Percentiles rank a stretch among this genome's conserved stretches.
Conservation (phyloP, 2,329 filamentous ascomycete species). For the Colletotrichum ledebouriae region DNA sequence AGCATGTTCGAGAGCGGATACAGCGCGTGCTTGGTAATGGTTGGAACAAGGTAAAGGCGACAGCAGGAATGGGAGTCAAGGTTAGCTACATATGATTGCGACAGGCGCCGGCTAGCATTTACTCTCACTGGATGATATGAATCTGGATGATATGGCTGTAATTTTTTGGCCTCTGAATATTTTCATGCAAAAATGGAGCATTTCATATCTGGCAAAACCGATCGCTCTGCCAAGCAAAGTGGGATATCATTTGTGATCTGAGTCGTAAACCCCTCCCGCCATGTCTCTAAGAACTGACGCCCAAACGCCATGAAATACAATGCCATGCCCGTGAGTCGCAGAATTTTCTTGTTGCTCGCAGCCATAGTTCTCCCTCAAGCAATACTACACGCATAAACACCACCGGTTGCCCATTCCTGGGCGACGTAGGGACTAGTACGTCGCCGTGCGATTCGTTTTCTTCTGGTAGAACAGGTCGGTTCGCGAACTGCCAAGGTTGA, state of each 20-base stretch:
- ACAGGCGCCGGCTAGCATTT: conserved; percentile 40
- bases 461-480: conserved; percentile 85
- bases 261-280: conserved; percentile 6
- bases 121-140: conserved; percentile 44
- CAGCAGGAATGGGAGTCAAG: conserved; percentile 96
- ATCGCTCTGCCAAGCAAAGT: conserved; percentile 3
- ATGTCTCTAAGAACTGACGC: conserved; percentile 18
- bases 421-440: conserved; percentile 65
- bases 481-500: conserved; percentile 94
- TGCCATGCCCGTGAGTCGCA: conserved; percentile 36
- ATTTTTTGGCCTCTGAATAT: conserved; percentile 19
- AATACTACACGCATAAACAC: conserved; percentile 8
- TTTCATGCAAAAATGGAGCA: conserved; percentile 6
- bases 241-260: conserved; percentile 19
- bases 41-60: conserved; percentile 86
- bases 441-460: conserved; percentile 72
- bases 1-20: conserved; percentile 81
- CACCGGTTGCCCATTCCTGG: conserved; percentile 60
- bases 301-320: conserved; percentile 46
- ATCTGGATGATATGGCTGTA: conserved; percentile 33
- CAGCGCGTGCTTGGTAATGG: conserved; percentile 75
- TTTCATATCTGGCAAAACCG: conserved; percentile 9
- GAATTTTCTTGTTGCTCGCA: conserved; percentile 15
- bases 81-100: conserved; percentile 87
- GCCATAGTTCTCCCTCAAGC: conserved; percentile 40